A percentile compares a stretch with the other conserved stretches of the same genome.
Conservation (phyloP, 352 stramenopile genomes). For the Globisporangium cystogenes region DNA sequence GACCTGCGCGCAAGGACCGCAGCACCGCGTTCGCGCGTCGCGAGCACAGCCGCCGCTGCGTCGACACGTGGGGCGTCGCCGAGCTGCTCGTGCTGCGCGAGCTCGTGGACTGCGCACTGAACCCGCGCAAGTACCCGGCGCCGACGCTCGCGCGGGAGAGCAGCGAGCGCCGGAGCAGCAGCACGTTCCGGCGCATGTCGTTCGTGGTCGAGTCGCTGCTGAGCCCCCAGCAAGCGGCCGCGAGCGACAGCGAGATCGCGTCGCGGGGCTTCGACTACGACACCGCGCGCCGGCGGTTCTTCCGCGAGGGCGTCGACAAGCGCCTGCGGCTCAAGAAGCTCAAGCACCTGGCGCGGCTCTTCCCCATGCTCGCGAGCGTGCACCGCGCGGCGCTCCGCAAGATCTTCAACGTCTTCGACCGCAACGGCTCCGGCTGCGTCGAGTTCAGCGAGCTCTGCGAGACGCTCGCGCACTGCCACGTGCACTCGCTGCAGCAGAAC, state of each 20-base stretch:
- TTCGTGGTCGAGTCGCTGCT: constrained; percentile 13
- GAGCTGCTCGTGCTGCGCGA: constrained; percentile 57
- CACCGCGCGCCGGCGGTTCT: constrained; percentile 29
- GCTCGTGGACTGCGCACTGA: constrained; percentile 35
- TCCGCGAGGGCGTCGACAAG: constrained; percentile 30
- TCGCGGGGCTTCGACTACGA: constrained; percentile 2
- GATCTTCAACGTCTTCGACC: constrained; percentile 49
- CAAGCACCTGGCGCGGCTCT: constrained; percentile 48
- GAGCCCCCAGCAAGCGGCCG: background rate
- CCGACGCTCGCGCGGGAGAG: constrained; percentile 4
- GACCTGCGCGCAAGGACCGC: constrained; percentile 6
- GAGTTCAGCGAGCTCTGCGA: constrained; percentile 68
- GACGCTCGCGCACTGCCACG: constrained; percentile 34
- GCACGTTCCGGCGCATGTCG: constrained; percentile 11
- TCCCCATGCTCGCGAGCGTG: constrained; percentile 32
- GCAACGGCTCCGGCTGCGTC: constrained; percentile 30
- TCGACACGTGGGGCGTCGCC: constrained; percentile 47
- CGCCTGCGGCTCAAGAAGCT: constrained; percentile 35
- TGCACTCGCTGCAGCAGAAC: constrained; percentile 22
- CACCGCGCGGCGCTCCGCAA: constrained; percentile 25
- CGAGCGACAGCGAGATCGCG: background rate
- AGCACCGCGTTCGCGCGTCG: constrained; percentile 10
- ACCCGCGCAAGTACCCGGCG: constrained; percentile 18
- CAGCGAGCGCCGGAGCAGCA: constrained; percentile 11
- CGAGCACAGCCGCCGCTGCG: constrained; percentile 21